Conservation (phyloP, 2,329 filamentous ascomycete genomes). For the Fonsecaea pugnacius region DNA sequence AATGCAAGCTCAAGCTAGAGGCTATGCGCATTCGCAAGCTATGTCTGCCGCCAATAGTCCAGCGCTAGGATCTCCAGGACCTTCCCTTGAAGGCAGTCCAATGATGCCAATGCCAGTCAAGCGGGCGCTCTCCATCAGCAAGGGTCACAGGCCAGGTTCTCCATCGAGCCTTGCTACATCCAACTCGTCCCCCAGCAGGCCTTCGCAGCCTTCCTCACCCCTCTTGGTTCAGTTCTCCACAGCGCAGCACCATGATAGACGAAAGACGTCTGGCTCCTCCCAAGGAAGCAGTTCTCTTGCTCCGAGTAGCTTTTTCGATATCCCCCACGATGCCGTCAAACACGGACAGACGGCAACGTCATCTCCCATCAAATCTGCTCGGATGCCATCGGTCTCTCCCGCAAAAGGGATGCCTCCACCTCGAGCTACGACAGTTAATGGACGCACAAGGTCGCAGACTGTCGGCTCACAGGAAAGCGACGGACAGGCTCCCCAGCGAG, state of each 20-base stretch:
- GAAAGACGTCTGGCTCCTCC: constrained; percentile 90
- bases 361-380: constrained; percentile 57
- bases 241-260: constrained; percentile 76
- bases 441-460: constrained; percentile 82
- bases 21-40: constrained; percentile 47
- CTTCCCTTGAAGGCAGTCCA: constrained; percentile 82
- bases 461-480: constrained; percentile 94
- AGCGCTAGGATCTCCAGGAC: constrained; percentile 61
- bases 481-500: constrained; percentile 66
- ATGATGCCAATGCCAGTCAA: constrained; percentile 79
- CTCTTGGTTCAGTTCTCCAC: constrained; percentile 96
- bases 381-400: constrained; percentile 54
- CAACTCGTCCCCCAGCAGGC: constrained; percentile 84
- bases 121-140: constrained; percentile 80
- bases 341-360: constrained; percentile 58
- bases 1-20: constrained; percentile 69
- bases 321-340: constrained; percentile 60
- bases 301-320: constrained; percentile 72
- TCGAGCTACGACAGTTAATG: constrained; percentile 65
- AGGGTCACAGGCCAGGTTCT: constrained; percentile 80
- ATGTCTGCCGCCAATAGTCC: constrained; percentile 43
- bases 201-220: constrained; percentile 82
- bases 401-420: constrained; percentile 65
- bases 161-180: constrained; percentile 79
- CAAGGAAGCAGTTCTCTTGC: constrained; percentile 69